Conservation (phyloP, 1,284 basidiomycete genomes). For the Ceratobasidium theobromae region DNA sequence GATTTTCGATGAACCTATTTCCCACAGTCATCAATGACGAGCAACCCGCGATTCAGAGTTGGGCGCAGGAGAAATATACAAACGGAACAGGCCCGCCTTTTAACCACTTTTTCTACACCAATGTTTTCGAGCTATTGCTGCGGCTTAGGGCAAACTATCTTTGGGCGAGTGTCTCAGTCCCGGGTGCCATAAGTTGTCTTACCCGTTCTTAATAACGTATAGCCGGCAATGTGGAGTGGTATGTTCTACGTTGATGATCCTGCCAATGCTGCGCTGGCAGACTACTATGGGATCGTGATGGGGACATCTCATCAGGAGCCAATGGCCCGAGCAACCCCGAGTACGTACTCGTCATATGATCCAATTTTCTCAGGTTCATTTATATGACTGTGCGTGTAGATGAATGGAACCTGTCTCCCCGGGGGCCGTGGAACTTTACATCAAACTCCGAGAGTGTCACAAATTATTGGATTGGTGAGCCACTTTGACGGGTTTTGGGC, state of each 20-base stretch:
- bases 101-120: slow-evolving; percentile 65
- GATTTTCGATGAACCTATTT: neutral
- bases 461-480: slow-evolving; percentile 52
- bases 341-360: slow-evolving; percentile 11
- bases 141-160: slow-evolving; percentile 70
- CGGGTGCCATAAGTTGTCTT: neutral
- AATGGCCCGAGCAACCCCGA: slow-evolving; percentile 35
- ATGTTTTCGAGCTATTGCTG: slow-evolving; percentile 60
- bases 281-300: slow-evolving; percentile 69
- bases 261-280: slow-evolving; percentile 63
- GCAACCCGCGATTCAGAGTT: slow-evolving; percentile 58
- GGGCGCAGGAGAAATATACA: slow-evolving; percentile 62
- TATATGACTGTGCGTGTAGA: slow-evolving; percentile 42
- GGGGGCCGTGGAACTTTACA: slow-evolving; percentile 63
- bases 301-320: slow-evolving; percentile 59
- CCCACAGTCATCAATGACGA: slow-evolving; percentile 59
- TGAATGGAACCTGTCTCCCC: slow-evolving; percentile 59
- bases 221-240: slow-evolving; percentile 43
- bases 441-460: slow-evolving; percentile 57
- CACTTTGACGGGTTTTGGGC: neutral
- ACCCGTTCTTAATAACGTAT: neutral
- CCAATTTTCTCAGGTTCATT: neutral
- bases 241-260: slow-evolving; percentile 68
- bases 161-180: slow-evolving; percentile 46
- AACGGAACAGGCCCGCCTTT: slow-evolving; percentile 66